Evolutionary conservation across 805 yeast species (phyloP).

Genomic region (Ogataea paraovalis): DNA sequence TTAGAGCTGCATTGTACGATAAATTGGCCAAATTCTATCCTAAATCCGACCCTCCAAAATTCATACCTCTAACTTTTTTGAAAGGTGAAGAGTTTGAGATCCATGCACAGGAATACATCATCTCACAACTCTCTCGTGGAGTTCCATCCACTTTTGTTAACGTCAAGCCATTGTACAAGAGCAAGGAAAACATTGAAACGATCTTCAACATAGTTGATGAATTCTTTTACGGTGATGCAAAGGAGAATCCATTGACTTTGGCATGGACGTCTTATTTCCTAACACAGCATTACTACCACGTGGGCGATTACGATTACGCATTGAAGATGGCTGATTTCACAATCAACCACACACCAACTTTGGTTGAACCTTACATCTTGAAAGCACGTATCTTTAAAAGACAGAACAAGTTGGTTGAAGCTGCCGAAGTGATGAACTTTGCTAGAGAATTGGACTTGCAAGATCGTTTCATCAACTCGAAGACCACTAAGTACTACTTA

Average conservation of each 20-base stretch:
- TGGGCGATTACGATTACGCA: constrained; percentile 53
- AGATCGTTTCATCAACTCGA: constrained; percentile 88
- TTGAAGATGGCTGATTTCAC: constrained; percentile 56
- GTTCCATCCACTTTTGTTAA: constrained; percentile 89
- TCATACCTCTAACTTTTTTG: constrained; percentile 72
- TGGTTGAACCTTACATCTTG: constrained; percentile 75
- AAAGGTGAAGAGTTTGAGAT: constrained; percentile 43
- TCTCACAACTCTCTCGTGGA: constrained; percentile 64
- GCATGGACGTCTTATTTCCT: constrained; percentile 76
- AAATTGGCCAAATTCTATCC: constrained; percentile 72
- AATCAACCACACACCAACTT: constrained; percentile 70
- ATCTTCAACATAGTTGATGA: constrained; percentile 53
- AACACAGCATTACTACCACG: constrained; percentile 68
- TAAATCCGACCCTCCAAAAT: constrained; percentile 72
- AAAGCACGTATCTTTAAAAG: constrained; percentile 81
- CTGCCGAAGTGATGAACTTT: constrained; percentile 60
- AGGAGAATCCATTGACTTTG: constrained; percentile 38
- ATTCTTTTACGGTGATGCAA: constrained; percentile 34
- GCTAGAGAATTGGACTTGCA: constrained; percentile 79
- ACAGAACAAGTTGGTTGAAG: constrained; percentile 54
- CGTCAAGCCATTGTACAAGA: constrained; percentile 73
- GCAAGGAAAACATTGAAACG: constrained; percentile 33
- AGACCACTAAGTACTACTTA: constrained; percentile 76
- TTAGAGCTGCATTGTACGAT: constrained; percentile 57
- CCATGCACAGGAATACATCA: constrained; percentile 51